phyloP scores from a whole-genome alignment of 129 eudicot genomes.

The Arctium minus region DNA sequence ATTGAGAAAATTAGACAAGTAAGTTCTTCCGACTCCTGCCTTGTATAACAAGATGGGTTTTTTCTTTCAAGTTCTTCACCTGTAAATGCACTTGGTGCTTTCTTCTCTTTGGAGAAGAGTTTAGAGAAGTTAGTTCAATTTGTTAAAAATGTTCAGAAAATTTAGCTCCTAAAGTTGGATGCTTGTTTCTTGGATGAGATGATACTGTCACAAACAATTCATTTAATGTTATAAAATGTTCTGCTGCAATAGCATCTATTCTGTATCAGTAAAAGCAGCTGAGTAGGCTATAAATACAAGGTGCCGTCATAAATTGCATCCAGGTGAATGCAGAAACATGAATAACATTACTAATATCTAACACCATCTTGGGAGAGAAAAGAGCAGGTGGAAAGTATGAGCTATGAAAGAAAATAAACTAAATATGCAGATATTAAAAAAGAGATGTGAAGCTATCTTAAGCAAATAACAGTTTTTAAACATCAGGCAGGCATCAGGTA shows the following conservation, averaged over 20 bases:
- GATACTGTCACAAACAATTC: too few species aligned
- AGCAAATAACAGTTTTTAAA: too few species aligned
- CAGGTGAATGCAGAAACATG: background rate
- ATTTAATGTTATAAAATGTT: too few species aligned
- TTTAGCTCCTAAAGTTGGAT: background rate
- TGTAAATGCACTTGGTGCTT: background rate
- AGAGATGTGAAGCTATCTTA: too few species aligned
- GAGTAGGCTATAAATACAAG: background rate
- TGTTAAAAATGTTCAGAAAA: background rate
- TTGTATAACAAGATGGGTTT: background rate
- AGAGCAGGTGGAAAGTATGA: background rate
- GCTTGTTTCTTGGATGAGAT: background rate
- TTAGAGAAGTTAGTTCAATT: background rate
- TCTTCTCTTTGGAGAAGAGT: background rate
- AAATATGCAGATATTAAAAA: too few species aligned
- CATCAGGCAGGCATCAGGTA: too few species aligned
- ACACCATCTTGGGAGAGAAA: background rate
- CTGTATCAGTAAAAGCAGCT: background rate
- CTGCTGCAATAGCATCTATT: background rate
- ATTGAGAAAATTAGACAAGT: slow-evolving; percentile 86
- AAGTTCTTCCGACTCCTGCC: background rate
- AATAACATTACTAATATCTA: background rate
- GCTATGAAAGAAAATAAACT: too few species aligned
- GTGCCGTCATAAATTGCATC: background rate
- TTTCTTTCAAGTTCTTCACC: background rate